These are phyloP conservation scores for Silene latifolia DNA, from an alignment of 148 eudicot species.

Conservation along the genomic window DNA sequence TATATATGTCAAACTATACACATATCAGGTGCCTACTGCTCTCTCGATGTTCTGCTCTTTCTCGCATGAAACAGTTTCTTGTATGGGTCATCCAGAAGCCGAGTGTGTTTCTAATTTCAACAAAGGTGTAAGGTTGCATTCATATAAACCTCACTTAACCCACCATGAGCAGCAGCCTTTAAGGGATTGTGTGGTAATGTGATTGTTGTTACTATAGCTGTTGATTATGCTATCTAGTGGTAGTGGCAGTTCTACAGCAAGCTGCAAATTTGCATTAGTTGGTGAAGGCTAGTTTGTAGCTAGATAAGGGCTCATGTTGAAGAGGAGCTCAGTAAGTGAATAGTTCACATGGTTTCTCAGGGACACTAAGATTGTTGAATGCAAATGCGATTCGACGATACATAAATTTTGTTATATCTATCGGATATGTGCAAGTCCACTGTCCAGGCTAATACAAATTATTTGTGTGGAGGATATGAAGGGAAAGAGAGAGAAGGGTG, in stretches of 20 bases:
- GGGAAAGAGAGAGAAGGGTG: too few species aligned
- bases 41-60: background rate
- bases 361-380: background rate
- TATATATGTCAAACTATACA: conserved; percentile 69
- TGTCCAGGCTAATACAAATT: background rate
- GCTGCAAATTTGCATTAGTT: too few species aligned
- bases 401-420: background rate
- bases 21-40: conserved; percentile 52
- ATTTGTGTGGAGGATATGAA: too few species aligned
- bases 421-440: background rate
- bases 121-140: too few species aligned
- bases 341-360: background rate
- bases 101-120: too few species aligned
- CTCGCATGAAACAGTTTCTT: background rate
- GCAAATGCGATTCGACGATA: background rate
- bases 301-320: background rate
- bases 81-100: too few species aligned
- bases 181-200: too few species aligned
- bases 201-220: too few species aligned
- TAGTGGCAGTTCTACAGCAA: too few species aligned
- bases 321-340: background rate
- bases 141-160: too few species aligned
- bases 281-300: background rate
- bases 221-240: too few species aligned
- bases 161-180: too few species aligned